Conservation (phyloP, 2,329 filamentous ascomycete genomes). For the Calonectria henricotiae region DNA sequence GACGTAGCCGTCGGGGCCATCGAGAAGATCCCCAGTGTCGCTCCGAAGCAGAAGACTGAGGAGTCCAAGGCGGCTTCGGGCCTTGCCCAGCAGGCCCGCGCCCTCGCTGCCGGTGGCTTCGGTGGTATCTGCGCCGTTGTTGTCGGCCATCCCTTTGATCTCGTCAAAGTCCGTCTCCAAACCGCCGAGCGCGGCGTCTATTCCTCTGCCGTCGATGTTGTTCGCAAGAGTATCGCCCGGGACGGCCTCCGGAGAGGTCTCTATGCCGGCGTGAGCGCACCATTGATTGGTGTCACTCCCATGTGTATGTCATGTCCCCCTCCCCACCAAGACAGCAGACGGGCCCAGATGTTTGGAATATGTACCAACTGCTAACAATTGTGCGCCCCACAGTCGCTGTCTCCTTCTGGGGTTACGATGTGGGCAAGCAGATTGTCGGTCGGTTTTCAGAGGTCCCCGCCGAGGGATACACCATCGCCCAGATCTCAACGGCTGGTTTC, state of each 20-base stretch:
- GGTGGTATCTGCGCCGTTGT: constrained; percentile 95
- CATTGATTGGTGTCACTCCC: constrained; percentile 94
- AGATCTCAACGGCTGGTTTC: constrained; percentile 94
- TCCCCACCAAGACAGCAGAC: background rate
- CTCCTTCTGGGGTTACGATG: constrained; percentile 90
- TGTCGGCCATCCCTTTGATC: constrained; percentile 96
- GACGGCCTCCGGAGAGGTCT: constrained; percentile 87
- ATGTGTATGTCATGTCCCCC: constrained; percentile 83
- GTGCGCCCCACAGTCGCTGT: constrained; percentile 71
- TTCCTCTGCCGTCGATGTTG: constrained; percentile 90
- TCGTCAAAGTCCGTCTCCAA: constrained; percentile 97
- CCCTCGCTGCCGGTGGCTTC: constrained; percentile 90
- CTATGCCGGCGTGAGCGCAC: constrained; percentile 97
- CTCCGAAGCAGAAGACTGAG: constrained; percentile 61
- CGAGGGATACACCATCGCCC: constrained; percentile 84
- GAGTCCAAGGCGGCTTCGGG: constrained; percentile 61
- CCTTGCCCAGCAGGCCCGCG: constrained; percentile 76
- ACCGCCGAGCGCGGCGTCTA: constrained; percentile 97
- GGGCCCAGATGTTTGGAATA: too few species aligned
- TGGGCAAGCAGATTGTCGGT: constrained; percentile 91
- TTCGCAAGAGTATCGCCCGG: constrained; percentile 87
- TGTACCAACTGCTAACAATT: background rate
- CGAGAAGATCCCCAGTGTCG: constrained; percentile 64
- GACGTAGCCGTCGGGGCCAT: constrained; percentile 57
- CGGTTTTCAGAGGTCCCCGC: constrained; percentile 76